Conservation (phyloP, 2,329 filamentous ascomycete genomes). For the Huntiella decipiens region DNA sequence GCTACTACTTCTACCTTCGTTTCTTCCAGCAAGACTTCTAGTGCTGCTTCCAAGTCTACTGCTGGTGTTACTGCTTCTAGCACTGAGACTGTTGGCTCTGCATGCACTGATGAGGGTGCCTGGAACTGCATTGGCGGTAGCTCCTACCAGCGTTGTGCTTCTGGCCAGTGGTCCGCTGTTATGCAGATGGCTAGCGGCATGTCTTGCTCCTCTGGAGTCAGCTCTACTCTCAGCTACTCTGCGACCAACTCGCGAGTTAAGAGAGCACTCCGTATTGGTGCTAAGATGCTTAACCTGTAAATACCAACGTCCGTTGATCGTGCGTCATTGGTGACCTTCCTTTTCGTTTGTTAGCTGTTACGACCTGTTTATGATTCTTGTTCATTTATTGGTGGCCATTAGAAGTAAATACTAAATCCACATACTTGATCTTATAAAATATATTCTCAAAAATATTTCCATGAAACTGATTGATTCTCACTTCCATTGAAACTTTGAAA, state of each 20-base stretch:
- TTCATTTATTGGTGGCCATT: no score
- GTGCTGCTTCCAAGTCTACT: conserved; percentile 2
- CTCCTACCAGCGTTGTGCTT: conserved; percentile 36
- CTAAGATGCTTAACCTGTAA: conserved; percentile 10
- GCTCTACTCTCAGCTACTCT: conserved; percentile 12
- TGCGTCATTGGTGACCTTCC: no score
- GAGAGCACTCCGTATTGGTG: conserved; percentile 12
- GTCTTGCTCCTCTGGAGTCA: conserved; percentile 24
- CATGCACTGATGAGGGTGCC: conserved; percentile 28
- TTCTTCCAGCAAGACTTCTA: conserved; percentile 11
- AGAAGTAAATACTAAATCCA: no score
- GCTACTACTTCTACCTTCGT: conserved; percentile 8
- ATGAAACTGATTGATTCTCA: no score
- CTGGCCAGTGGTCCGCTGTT: conserved; percentile 28
- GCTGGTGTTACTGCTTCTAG: conserved; percentile 13
- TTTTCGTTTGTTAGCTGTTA: no score
- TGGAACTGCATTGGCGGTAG: conserved; percentile 35
- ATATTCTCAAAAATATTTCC: no score
- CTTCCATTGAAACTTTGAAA: no score
- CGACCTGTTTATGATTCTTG: no score
- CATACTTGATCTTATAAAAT: no score
- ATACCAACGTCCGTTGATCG: no score
- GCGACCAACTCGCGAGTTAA: conserved; percentile 9
- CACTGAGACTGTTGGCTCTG: conserved; percentile 21
- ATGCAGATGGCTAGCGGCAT: conserved; percentile 27